A percentile compares a stretch with the other conserved stretches of the same genome.
Evolutionary conservation across 2,329 filamentous ascomycete genomes (phyloP).

Genomic region (Volutella citrinella): DNA sequence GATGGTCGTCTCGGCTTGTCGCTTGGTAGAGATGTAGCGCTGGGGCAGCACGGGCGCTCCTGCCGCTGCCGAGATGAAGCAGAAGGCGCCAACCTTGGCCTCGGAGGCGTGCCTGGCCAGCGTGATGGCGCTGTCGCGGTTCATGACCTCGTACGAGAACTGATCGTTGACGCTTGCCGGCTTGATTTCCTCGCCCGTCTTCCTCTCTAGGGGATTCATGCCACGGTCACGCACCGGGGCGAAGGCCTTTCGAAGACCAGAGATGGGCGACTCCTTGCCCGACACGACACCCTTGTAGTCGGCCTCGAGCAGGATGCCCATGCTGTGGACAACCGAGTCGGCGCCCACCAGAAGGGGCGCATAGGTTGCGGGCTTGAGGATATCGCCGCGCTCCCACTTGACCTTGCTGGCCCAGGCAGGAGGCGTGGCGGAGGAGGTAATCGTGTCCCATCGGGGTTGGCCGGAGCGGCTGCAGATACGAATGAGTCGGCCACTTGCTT

Average conservation of each 20-base stretch:
- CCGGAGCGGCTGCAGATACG: slow-evolving; percentile 71
- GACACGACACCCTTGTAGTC: slow-evolving; percentile 94
- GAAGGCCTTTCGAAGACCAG: slow-evolving; percentile 77
- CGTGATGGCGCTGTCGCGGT: slow-evolving; percentile 81
- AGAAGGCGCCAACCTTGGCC: slow-evolving; percentile 67
- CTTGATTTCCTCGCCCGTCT: slow-evolving; percentile 57
- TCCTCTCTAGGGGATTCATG: slow-evolving; percentile 66
- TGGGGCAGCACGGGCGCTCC: slow-evolving; percentile 81
- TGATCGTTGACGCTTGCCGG: slow-evolving; percentile 68
- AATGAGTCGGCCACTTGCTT: slow-evolving; percentile 16
- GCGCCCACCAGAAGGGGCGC: slow-evolving; percentile 70
- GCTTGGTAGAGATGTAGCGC: slow-evolving; percentile 87
- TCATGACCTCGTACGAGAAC: slow-evolving; percentile 96
- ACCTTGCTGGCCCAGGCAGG: slow-evolving; percentile 82
- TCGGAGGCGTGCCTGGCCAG: slow-evolving; percentile 73
- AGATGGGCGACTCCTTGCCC: slow-evolving; percentile 77
- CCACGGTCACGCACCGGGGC: slow-evolving; percentile 61
- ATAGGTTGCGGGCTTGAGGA: slow-evolving; percentile 81
- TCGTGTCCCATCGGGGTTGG: slow-evolving; percentile 77
- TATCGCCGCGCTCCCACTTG: slow-evolving; percentile 83
- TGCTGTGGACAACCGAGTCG: slow-evolving; percentile 85
- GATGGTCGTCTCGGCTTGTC: slow-evolving; percentile 81
- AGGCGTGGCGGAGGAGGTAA: slow-evolving; percentile 67
- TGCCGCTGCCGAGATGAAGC: slow-evolving; percentile 84
- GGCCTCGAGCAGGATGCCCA: slow-evolving; percentile 94